These are phyloP conservation scores for Whalleya microplaca DNA, from an alignment of 2,329 filamentous ascomycete species.

Conservation along the genomic window DNA sequence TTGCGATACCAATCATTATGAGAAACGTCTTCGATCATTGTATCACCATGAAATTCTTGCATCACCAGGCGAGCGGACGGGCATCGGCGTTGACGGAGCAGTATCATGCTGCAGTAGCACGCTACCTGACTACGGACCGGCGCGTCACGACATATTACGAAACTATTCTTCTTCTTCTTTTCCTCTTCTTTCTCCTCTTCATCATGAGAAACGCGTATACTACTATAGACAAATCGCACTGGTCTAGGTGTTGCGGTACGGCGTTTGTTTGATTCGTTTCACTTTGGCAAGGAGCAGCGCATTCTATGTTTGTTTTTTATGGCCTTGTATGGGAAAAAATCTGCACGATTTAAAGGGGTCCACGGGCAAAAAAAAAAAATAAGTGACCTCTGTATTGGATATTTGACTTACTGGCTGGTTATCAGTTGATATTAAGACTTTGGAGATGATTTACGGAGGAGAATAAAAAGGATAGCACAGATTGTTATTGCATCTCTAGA, in stretches of 20 bases:
- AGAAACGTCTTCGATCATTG: constrained; percentile 19
- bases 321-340: not conserved
- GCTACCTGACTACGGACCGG: constrained; percentile 2
- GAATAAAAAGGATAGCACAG: not conserved
- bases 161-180: constrained; percentile 2
- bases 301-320: not conserved
- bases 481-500: not conserved
- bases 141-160: constrained; percentile 16
- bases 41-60: constrained; percentile 26
- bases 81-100: constrained; percentile 16
- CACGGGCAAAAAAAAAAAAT: not conserved
- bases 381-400: not conserved
- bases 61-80: constrained; percentile 22
- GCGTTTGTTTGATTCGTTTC: not conserved
- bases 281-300: not conserved
- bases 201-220: constrained; percentile 12
- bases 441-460: not conserved
- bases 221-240: not conserved
- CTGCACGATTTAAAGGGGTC: not conserved
- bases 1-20: constrained; percentile 10
- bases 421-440: too few species aligned
- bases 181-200: not conserved
- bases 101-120: constrained; percentile 5
- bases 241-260: not conserved
- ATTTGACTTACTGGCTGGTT: too few species aligned